Evolutionary conservation across 1,139 yeast genomes (phyloP).

Genomic region (Insectozyma bohioensis): DNA sequence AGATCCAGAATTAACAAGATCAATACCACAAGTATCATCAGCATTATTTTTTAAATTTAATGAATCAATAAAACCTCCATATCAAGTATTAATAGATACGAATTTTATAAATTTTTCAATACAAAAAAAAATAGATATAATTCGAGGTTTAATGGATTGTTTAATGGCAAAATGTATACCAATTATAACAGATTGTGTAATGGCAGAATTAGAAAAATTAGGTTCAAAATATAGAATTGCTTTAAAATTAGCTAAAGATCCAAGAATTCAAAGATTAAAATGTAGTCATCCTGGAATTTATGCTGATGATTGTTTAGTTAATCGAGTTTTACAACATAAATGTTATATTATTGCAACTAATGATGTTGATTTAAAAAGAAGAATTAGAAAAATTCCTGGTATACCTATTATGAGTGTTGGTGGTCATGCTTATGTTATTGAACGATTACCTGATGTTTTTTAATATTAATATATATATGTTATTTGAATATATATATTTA

Average conservation of each 20-base stretch:
- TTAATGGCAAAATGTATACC: constrained; percentile 95
- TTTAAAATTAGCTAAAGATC: constrained; percentile 86
- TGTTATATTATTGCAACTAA: constrained; percentile 97
- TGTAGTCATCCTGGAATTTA: constrained; percentile 95
- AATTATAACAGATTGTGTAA: constrained; percentile 91
- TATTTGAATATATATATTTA: background rate
- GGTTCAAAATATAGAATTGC: constrained; percentile 96
- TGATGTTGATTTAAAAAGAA: constrained; percentile 95
- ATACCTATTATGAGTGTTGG: constrained; percentile 97
- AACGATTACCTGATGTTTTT: constrained; percentile 91
- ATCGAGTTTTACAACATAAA: constrained; percentile 91
- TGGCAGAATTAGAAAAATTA: constrained; percentile 94
- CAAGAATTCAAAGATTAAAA: constrained; percentile 79
- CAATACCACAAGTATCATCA: constrained; percentile 92
- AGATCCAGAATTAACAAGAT: constrained; percentile 81
- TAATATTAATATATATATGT: constrained; percentile 24
- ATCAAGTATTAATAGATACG: constrained; percentile 92
- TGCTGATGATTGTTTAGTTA: constrained; percentile 96
- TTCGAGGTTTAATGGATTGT: constrained; percentile 95
- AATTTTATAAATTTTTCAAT: constrained; percentile 95
- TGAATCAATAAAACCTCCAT: constrained; percentile 93
- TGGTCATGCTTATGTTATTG: constrained; percentile 86
- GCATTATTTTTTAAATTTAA: constrained; percentile 94
- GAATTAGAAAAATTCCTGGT: constrained; percentile 95
- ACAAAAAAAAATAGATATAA: constrained; percentile 90